Conservation (phyloP, 352 stramenopile species). For the Globisporangium rhizosaccharum region DNA sequence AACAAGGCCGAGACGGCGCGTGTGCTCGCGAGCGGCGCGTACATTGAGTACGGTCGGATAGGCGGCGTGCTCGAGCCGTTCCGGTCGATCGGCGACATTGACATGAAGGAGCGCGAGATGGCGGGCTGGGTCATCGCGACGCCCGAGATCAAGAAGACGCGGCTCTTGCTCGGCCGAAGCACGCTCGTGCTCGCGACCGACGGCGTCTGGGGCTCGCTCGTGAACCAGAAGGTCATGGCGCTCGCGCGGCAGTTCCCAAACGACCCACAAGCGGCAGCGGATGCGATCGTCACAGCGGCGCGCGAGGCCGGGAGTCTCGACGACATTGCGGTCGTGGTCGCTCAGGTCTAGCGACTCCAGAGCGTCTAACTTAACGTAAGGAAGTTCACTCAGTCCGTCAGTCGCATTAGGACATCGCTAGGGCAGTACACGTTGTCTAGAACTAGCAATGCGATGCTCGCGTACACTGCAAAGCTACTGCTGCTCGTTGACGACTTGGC, state of each 20-base stretch:
- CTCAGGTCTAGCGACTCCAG: conserved; percentile 25
- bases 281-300: conserved; percentile 48
- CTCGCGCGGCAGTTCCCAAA: conserved; percentile 25
- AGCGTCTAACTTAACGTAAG: background rate
- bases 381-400: background rate
- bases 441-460: background rate
- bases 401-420: background rate
- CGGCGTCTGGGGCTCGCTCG: conserved; percentile 66
- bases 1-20: conserved; percentile 55
- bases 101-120: conserved; percentile 72
- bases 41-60: conserved; percentile 65
- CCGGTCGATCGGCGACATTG: conserved; percentile 81
- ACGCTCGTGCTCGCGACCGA: conserved; percentile 67
- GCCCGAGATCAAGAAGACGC: conserved; percentile 49
- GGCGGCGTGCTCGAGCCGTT: conserved; percentile 77
- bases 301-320: conserved; percentile 51
- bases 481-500: conserved; percentile 8
- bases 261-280: conserved; percentile 34
- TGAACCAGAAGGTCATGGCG: conserved; percentile 50
- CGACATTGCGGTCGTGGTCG: conserved; percentile 58
- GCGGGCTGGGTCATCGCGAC: conserved; percentile 68
- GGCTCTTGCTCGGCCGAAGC: conserved; percentile 36
- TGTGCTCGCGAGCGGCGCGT: conserved; percentile 53
- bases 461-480: background rate
- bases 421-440: background rate